phyloP scores from a whole-genome alignment of 495 filamentous ascomycete species.

The Tuber umbilicatum region DNA sequence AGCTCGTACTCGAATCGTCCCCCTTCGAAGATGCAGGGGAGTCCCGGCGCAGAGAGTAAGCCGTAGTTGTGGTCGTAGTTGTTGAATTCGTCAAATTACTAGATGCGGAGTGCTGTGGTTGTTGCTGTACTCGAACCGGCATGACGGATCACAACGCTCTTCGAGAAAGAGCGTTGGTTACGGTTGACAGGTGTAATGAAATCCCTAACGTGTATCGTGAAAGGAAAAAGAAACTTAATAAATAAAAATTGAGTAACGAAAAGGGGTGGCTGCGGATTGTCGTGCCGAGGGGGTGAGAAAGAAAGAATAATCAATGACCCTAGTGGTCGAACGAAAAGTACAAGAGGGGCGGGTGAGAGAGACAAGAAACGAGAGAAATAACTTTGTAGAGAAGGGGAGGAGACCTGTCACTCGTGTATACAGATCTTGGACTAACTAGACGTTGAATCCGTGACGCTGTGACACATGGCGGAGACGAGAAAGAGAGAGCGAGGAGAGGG shows the following conservation, averaged over 20 bases:
- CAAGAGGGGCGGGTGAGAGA: constrained; percentile 11
- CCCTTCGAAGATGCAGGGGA: constrained; percentile 40
- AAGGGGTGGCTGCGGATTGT: constrained; percentile 19
- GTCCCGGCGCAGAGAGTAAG: constrained; percentile 37
- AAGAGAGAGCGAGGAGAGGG: constrained; percentile 28
- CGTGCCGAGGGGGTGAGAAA: constrained; percentile 4
- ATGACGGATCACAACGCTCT: constrained; percentile 37
- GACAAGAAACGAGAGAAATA: constrained; percentile 16
- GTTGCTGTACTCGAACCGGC: constrained; percentile 41
- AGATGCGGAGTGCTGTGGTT: constrained; percentile 36
- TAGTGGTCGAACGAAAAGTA: constrained; percentile 1
- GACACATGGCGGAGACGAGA: constrained; percentile 37
- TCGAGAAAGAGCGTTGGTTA: constrained; percentile 21
- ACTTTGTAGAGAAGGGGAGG: constrained; percentile 8
- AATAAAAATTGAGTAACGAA: constrained; percentile 25
- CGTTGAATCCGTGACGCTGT: constrained; percentile 23
- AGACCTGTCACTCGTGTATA: constrained; percentile 12
- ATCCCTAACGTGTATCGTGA: neutral
- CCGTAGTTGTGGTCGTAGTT: constrained; percentile 31
- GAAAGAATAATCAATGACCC: neutral
- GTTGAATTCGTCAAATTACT: constrained; percentile 38
- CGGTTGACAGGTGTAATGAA: constrained; percentile 10
- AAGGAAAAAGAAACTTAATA: neutral
- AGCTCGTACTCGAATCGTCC: constrained; percentile 41
- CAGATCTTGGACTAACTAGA: constrained; percentile 30